phyloP scores from a whole-genome alignment of 495 filamentous ascomycete genomes.

The Neurospora sublineolata region DNA sequence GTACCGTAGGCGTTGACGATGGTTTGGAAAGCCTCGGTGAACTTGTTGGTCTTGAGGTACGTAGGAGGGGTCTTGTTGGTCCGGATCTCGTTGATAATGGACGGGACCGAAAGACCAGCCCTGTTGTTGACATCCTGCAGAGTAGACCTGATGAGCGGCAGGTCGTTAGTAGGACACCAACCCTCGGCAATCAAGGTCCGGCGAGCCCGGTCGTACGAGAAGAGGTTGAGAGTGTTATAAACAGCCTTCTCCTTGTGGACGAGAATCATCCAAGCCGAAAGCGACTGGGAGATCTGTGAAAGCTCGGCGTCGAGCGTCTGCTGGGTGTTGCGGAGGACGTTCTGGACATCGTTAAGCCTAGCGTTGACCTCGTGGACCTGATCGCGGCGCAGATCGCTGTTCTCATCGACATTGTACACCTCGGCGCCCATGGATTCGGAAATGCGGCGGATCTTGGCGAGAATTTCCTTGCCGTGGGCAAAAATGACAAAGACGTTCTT shows the following conservation, averaged over 20 bases:
- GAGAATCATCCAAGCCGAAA: slow-evolving; percentile 92
- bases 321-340: slow-evolving; percentile 91
- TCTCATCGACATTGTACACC: slow-evolving; percentile 93
- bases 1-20: slow-evolving; percentile 98
- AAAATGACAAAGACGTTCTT: slow-evolving; percentile 99
- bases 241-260: slow-evolving; percentile 97
- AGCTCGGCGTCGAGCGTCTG: slow-evolving; percentile 88
- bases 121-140: slow-evolving; percentile 93
- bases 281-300: slow-evolving; percentile 75
- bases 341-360: slow-evolving; percentile 76
- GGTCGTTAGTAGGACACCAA: slow-evolving; percentile 86
- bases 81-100: slow-evolving; percentile 92
- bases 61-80: slow-evolving; percentile 96
- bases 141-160: slow-evolving; percentile 88
- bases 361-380: slow-evolving; percentile 96
- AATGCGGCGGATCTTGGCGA: slow-evolving; percentile 97
- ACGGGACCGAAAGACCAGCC: slow-evolving; percentile 86
- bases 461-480: slow-evolving; percentile 93
- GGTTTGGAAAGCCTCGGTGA: slow-evolving; percentile 95
- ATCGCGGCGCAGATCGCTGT: slow-evolving; percentile 82
- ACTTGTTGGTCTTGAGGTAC: slow-evolving; percentile 93
- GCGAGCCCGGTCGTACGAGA: slow-evolving; percentile 88
- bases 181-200: slow-evolving; percentile 96
- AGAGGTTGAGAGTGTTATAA: slow-evolving; percentile 92
- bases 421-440: slow-evolving; percentile 93